Base-by-base conservation (phyloP, 2,329 filamentous ascomycete genomes). In the Diplocarpon rosae region DNA sequence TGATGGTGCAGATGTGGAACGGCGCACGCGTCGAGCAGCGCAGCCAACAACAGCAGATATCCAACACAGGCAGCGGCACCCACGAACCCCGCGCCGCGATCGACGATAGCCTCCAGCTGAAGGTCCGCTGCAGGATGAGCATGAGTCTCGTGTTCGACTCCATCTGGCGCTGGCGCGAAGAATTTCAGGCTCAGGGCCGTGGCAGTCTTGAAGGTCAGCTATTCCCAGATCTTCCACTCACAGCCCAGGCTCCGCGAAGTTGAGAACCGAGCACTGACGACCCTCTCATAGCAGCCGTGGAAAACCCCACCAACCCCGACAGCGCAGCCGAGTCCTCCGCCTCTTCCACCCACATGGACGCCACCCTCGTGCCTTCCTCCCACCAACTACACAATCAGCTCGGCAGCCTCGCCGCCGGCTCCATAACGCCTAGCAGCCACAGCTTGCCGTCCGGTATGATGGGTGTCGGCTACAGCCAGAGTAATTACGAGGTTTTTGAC, bases 1-100 rank as follows among this genome's bases (percentile, higher is more conserved):
- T 92, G n/a, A 83, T 90, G 70, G 84, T 85, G 5, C 85, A 90
- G 65, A 82, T 92, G 63, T 92, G 84, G 83, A 85, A 87, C 55
- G 81, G 52, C 65, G 66, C 52, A 64, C 66, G 55, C 43, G 54
- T 59, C 14, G 58, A 58, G 39, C 50, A 50, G 39, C 56, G 55
- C 15, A 54, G 49, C 16, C 68, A 69, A 37, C 56, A 66, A 31
- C 69, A 70, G 47, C 67, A 69, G 36, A 66, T 52, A 43, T 30
- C 17, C 2, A 48, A 43, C 32, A 49, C 41, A 30, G 52, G 51
- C 33, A 50, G 48, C 6, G 70, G 47, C 68, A 72, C 42, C 14
- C 39, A 43, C 16, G 52, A 57, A 24, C 30, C 32, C 8, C 42
- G 42, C 44, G 49, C 58, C 33, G 37, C 62, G 27, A 55, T 82